Conservation (phyloP, 2,329 filamentous ascomycete species). For the Escovopsis sp. region DNA sequence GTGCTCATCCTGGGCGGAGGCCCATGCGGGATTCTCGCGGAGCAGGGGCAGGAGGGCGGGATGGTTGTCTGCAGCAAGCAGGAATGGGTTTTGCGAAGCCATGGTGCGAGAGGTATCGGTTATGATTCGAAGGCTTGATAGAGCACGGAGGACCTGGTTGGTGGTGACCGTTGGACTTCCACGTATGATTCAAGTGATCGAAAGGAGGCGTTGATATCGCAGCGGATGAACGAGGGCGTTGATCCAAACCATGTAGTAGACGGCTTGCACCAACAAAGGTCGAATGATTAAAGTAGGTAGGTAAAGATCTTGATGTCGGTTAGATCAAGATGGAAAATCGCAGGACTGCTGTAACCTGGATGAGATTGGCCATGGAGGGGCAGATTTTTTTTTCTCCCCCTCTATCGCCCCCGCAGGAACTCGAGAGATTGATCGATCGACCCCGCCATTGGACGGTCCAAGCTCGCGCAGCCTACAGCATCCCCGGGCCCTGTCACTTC, state of each 20-base stretch:
- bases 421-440: neutral
- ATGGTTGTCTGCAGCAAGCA: conserved; percentile 72
- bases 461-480: no score
- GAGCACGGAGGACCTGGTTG: no score
- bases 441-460: neutral
- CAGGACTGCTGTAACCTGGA: neutral
- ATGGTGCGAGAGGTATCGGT: conserved; percentile 16
- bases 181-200: neutral
- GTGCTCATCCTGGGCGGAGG: conserved; percentile 69
- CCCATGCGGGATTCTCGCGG: conserved; percentile 57
- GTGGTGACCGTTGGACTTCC: no score
- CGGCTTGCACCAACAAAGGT: no score
- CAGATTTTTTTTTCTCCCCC: neutral
- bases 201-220: neutral
- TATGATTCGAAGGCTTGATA: neutral
- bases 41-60: conserved; percentile 60
- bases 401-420: neutral
- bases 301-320: neutral
- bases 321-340: no score
- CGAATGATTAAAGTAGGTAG: neutral
- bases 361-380: neutral
- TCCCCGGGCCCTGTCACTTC: no score
- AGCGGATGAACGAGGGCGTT: no score
- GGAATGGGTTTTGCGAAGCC: conserved; percentile 46
- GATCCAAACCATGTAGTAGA: neutral